These are phyloP conservation scores for Suillus discolor DNA, from an alignment of 768 basidiomycete species.

Conservation along the genomic window DNA sequence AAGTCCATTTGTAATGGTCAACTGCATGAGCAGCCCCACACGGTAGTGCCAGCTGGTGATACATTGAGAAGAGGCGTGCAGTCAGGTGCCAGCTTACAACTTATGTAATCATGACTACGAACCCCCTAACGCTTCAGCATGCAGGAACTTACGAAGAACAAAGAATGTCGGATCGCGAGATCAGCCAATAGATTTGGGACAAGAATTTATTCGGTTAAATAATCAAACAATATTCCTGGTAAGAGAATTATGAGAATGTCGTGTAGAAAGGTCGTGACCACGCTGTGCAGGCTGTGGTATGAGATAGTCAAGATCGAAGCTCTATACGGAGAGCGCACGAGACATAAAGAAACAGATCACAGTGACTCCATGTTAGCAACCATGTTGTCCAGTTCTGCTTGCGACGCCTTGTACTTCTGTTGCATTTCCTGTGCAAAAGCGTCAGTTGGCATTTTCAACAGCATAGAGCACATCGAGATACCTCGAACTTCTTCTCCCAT, in stretches of 20 bases:
- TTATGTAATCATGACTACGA: background rate
- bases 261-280: constrained; percentile 9
- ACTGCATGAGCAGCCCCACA: background rate
- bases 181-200: background rate
- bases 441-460: constrained; percentile 10
- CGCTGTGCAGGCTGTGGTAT: background rate
- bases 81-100: background rate
- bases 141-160: background rate
- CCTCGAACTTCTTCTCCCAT: constrained; percentile 97
- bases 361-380: constrained; percentile 73
- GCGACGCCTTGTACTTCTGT: constrained; percentile 69
- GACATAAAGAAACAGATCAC: constrained; percentile 35
- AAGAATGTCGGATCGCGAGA: background rate
- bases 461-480: constrained; percentile 27
- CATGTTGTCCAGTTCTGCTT: constrained; percentile 85
- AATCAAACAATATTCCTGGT: constrained; percentile 14
- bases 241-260: constrained; percentile 24
- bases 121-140: background rate
- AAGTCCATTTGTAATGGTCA: background rate
- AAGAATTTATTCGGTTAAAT: constrained; percentile 18
- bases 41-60: too few relatives aligned
- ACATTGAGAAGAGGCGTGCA: too few relatives aligned
- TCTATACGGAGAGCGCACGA: constrained; percentile 7
- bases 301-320: constrained; percentile 1
- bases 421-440: constrained; percentile 58